Base-by-base conservation (phyloP, 2,329 filamentous ascomycete genomes). In the Verticillium longisporum region DNA sequence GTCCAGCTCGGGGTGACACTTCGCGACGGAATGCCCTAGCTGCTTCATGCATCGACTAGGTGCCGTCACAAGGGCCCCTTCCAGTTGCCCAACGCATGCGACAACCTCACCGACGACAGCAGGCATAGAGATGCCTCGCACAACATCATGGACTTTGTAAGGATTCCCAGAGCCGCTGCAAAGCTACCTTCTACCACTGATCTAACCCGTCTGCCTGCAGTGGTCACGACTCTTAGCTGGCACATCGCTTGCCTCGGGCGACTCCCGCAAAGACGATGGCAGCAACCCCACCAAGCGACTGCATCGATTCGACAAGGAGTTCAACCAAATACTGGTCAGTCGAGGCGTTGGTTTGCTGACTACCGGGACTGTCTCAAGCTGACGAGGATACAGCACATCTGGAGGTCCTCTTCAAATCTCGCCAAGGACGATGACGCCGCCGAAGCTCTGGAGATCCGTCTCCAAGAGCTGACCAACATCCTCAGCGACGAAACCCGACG, bases 401-500 rank as follows among this genome's bases (percentile, higher is more conserved):
- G 86, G 85, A 82, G 85, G 68, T 81, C 79, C 64, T 82, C 83
- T 15, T 80, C 83, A 63, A 88, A 87, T 72, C 77, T 88, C 36
- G 76, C 83, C 62, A 77, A 76, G 67, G 85, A 88, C 67, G 76
- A 80, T 70, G 84, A 87, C 65, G 83, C 85, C 56, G 84, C 84
- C 72, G 85, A 88, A 68, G 81, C 79, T 61, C 79, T 88, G 71
- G 84, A 88, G 71, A 80, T 83, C 65, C 80, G 83, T 61, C 81
- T 88, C 32, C 84, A 87, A 66, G 83, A 87, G 68, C 80, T 88
- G 53, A 87, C 84, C 66, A 83, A 82, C 66, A 88, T 96, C 68
- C 87, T 98, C 65, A 88, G 86, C 76, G 92, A 97, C 77, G 94
- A 98, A 77, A 91, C 90, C 63, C 89, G 92, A 66, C 88, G 92